Conservation (phyloP, 73 alveolate species). For the Paramecium pentaurelia region DNA sequence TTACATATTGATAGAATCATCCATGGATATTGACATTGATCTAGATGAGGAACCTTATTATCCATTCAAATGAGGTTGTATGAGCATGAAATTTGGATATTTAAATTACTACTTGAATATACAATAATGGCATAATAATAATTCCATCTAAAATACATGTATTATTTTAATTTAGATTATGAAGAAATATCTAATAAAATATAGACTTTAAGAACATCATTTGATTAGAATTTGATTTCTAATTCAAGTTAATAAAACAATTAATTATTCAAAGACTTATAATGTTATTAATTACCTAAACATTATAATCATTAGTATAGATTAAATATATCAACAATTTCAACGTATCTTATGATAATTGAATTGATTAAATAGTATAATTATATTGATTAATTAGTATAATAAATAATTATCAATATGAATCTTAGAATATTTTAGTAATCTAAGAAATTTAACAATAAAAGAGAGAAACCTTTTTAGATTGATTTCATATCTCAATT, state of each 20-base stretch:
- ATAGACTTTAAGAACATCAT: not conserved
- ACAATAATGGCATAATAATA: not conserved
- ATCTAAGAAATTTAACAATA: not conserved
- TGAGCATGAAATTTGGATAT: not conserved
- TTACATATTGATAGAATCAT: conserved; percentile 5
- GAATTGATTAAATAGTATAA: not conserved
- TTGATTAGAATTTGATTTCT: not conserved
- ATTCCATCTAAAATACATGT: not conserved
- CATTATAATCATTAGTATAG: not conserved
- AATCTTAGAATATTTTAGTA: not conserved
- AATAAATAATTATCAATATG: not conserved
- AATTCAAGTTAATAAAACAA: not conserved
- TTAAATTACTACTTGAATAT: not conserved
- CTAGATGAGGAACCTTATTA: not conserved
- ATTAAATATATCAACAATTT: not conserved
- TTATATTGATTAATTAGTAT: not conserved
- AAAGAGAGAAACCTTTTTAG: not conserved
- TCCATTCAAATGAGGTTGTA: not conserved
- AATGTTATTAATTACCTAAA: not conserved
- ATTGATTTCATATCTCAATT: not conserved
- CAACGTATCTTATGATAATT: not conserved
- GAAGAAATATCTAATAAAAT: not conserved
- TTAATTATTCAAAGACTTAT: not conserved
- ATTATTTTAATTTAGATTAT: not conserved
- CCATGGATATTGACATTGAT: conserved; percentile 31